Evolutionary conservation across 140 eudicot genomes (phyloP).

Genomic region (Erigeron philadelphicus): DNA sequence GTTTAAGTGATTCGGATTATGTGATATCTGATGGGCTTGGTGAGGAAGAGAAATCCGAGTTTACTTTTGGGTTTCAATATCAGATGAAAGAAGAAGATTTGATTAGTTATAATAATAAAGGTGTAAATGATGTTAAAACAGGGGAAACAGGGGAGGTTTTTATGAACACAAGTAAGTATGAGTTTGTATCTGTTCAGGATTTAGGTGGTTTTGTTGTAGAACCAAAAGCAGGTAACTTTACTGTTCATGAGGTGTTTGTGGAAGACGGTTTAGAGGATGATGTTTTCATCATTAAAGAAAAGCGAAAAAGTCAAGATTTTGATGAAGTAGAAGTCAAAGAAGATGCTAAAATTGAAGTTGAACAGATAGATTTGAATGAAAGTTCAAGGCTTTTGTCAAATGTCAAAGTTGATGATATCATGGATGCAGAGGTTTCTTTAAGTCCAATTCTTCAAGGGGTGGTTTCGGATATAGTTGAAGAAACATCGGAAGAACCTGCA

Average conservation of each 20-base stretch:
- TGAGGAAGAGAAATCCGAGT: conserved; percentile 34
- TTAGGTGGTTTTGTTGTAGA: conserved; percentile 43
- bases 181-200: conserved; percentile 41
- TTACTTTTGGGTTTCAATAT: conserved; percentile 43
- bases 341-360: conserved; percentile 17
- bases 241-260: conserved; percentile 57
- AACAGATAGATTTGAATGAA: conserved; percentile 13
- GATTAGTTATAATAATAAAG: conserved; percentile 5
- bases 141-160: conserved; percentile 44
- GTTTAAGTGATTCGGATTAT: conserved; percentile 8
- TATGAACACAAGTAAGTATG: conserved; percentile 43
- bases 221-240: conserved; percentile 44
- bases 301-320: conserved; percentile 5
- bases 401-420: conserved; percentile 13
- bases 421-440: conserved; percentile 18
- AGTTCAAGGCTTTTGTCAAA: conserved; percentile 18
- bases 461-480: conserved; percentile 21
- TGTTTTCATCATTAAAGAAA: conserved; percentile 22
- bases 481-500: conserved; percentile 8
- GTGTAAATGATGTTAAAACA: conserved; percentile 12
- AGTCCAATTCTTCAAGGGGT: conserved; percentile 4
- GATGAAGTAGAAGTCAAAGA: conserved; percentile 9
- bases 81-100: conserved; percentile 33
- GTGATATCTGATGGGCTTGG: conserved; percentile 29
- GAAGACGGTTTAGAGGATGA: conserved; percentile 36